These are phyloP conservation scores for Lentinula aciculospora DNA, from an alignment of 768 basidiomycete species.

Conservation along the genomic window DNA sequence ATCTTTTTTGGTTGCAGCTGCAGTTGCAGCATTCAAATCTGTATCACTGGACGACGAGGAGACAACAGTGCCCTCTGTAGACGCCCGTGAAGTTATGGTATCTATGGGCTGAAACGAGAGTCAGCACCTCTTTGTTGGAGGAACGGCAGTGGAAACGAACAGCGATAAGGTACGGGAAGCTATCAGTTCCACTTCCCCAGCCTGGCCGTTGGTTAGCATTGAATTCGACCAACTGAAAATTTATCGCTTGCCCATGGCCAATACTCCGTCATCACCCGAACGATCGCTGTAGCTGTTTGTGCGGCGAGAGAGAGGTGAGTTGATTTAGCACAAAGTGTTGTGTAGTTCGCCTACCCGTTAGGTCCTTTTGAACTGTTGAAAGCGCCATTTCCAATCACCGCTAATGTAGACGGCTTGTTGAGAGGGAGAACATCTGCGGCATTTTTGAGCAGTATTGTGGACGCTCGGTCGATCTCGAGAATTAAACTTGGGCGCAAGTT, in stretches of 20 bases:
- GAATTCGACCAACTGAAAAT: constrained; percentile 9
- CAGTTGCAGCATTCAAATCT: constrained; percentile 38
- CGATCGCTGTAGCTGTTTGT: constrained; percentile 41
- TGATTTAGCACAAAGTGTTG: not conserved
- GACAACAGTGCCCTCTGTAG: constrained; percentile 32
- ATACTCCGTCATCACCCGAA: constrained; percentile 50
- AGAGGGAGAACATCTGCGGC: constrained; percentile 35
- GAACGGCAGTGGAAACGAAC: not conserved
- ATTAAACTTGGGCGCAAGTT: constrained; percentile 35
- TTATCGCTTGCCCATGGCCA: constrained; percentile 50
- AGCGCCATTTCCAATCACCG: constrained; percentile 54
- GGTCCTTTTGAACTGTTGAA: constrained; percentile 47
- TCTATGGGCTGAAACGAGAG: constrained; percentile 28
- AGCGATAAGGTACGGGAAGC: constrained; percentile 44
- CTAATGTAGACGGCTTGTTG: constrained; percentile 40
- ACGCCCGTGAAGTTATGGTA: constrained; percentile 39
- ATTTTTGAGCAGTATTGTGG: constrained; percentile 63
- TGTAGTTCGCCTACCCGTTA: constrained; percentile 37
- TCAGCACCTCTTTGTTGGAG: not conserved
- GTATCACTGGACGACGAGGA: constrained; percentile 45
- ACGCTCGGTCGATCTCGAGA: constrained; percentile 53
- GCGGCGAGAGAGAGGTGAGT: not conserved
- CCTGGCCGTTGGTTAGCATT: constrained; percentile 17
- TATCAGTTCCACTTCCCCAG: constrained; percentile 46
- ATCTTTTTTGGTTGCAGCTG: constrained; percentile 37